Percentiles rank a stretch among this genome's conserved stretches.
Conservation (phyloP, 805 yeast genomes). For the Scheffersomyces coipomensis region DNA sequence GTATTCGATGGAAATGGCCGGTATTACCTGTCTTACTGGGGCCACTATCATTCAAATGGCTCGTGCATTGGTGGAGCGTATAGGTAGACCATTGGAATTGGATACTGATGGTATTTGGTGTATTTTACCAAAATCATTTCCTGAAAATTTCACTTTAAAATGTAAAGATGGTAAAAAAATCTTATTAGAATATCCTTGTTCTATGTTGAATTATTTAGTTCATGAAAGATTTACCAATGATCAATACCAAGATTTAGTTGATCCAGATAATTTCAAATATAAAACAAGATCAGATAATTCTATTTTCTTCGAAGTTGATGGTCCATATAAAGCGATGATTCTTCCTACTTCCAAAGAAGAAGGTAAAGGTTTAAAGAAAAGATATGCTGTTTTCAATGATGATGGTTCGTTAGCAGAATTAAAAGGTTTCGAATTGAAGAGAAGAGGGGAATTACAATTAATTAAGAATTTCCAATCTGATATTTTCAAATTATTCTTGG, state of each 20-base stretch:
- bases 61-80: constrained; percentile 79
- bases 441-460: constrained; percentile 93
- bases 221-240: constrained; percentile 90
- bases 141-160: constrained; percentile 77
- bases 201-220: constrained; percentile 91
- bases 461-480: constrained; percentile 95
- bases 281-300: constrained; percentile 85
- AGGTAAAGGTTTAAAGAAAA: constrained; percentile 92
- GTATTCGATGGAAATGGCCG: constrained; percentile 99
- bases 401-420: constrained; percentile 94
- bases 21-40: constrained; percentile 96
- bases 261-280: constrained; percentile 66
- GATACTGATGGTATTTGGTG: constrained; percentile 99
- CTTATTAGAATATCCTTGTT: constrained; percentile 86
- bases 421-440: constrained; percentile 93
- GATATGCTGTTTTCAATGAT: constrained; percentile 95
- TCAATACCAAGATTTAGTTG: constrained; percentile 86
- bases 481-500: constrained; percentile 85
- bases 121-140: constrained; percentile 88
- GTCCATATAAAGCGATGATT: constrained; percentile 97
- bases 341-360: constrained; percentile 97
- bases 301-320: constrained; percentile 97
- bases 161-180: constrained; percentile 76
- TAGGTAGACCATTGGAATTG: constrained; percentile 92
- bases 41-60: constrained; percentile 99